Conservation (phyloP, 306 rosid species). For the Begonia peltatifolia region DNA sequence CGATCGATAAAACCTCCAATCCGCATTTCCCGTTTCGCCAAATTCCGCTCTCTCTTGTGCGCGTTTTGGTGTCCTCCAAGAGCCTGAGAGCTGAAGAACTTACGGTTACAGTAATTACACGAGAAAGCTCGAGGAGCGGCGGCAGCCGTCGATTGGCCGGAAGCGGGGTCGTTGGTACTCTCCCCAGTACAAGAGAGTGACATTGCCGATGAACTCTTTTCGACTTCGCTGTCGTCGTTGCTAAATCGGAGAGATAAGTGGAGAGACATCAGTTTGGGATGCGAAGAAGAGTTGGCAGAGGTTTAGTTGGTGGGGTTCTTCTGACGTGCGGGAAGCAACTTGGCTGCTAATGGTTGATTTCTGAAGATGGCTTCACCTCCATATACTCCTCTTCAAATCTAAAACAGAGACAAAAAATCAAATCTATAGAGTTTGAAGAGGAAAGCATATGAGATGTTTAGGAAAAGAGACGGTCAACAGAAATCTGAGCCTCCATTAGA, state of each 20-base stretch:
- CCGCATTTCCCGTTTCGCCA: slow-evolving; percentile 77
- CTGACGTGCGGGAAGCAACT: slow-evolving; percentile 56
- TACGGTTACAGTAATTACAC: slow-evolving; percentile 85
- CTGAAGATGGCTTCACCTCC: slow-evolving; percentile 53
- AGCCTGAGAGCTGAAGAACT: slow-evolving; percentile 84
- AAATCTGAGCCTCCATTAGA: too few relatives aligned
- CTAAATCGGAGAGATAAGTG: slow-evolving; percentile 58
- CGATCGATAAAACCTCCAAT: slow-evolving; percentile 66
- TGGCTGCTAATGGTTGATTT: slow-evolving; percentile 68
- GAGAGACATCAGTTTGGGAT: slow-evolving; percentile 27
- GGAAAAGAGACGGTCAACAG: too few relatives aligned
- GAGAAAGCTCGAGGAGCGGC: slow-evolving; percentile 44
- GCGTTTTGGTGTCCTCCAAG: slow-evolving; percentile 97
- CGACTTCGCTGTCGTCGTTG: slow-evolving; percentile 17
- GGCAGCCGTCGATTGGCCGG: slow-evolving; percentile 24
- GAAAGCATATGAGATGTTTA: too few relatives aligned
- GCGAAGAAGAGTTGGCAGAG: slow-evolving; percentile 14
- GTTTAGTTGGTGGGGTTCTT: slow-evolving; percentile 26
- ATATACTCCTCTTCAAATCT: too few relatives aligned
- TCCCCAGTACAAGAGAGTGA: slow-evolving; percentile 74
- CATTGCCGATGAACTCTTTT: slow-evolving; percentile 33
- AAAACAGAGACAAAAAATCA: too few relatives aligned
- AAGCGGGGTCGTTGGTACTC: slow-evolving; percentile 61
- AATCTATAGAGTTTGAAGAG: too few relatives aligned
- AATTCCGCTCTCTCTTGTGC: slow-evolving; percentile 66